These are phyloP conservation scores for Ramaria sp. DNA, from an alignment of 768 basidiomycete genomes.

Conservation along the genomic window DNA sequence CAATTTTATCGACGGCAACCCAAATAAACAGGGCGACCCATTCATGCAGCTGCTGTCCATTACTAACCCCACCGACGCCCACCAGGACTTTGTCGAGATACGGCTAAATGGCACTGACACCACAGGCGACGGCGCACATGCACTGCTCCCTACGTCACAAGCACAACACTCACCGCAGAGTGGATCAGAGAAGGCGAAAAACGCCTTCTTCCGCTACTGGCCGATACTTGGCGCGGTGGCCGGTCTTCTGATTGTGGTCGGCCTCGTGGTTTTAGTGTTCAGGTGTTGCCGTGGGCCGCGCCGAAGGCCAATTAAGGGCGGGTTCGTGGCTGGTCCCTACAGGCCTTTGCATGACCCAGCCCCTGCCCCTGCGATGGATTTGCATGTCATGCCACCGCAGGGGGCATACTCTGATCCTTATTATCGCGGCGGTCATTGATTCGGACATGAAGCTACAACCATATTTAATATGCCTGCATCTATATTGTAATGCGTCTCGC, in stretches of 20 bases:
- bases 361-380: background rate
- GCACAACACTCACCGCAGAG: slow-evolving; percentile 6
- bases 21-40: slow-evolving; percentile 34
- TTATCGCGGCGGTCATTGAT: background rate
- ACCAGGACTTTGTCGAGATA: slow-evolving; percentile 53
- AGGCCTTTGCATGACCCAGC: slow-evolving; percentile 7
- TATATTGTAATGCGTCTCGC: too few relatives aligned
- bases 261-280: background rate
- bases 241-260: background rate
- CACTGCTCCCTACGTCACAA: slow-evolving; percentile 45
- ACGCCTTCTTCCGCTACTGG: background rate
- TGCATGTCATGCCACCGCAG: slow-evolving; percentile 6
- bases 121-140: slow-evolving; percentile 40
- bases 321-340: background rate
- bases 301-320: background rate
- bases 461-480: too few relatives aligned
- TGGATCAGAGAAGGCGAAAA: background rate
- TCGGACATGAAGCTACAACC: background rate
- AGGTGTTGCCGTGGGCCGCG: background rate
- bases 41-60: slow-evolving; percentile 56
- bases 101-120: slow-evolving; percentile 53
- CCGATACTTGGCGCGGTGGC: background rate
- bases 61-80: slow-evolving; percentile 41
- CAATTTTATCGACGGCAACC: slow-evolving; percentile 39
- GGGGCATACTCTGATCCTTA: slow-evolving; percentile 1